Percentiles rank a stretch among this genome's conserved stretches.
Conservation (phyloP, 1,284 basidiomycete genomes). For the Apiotrichum domesticum region DNA sequence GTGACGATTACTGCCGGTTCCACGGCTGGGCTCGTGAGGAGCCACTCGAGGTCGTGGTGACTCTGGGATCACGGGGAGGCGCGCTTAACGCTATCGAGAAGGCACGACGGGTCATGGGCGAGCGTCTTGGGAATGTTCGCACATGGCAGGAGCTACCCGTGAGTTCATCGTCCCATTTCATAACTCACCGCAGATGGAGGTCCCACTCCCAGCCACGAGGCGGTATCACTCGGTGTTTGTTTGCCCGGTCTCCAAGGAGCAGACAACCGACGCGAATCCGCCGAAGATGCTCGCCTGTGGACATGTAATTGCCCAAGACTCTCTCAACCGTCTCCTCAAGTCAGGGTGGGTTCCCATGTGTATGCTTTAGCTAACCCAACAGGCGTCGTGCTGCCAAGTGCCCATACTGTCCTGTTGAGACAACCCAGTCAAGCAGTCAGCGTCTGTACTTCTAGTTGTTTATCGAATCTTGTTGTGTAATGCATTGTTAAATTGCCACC, state of each 20-base stretch:
- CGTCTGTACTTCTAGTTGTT: constrained; percentile 40
- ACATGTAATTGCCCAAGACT: constrained; percentile 87
- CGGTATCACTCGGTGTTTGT: constrained; percentile 95
- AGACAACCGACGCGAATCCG: constrained; percentile 85
- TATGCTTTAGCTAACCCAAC: background rate
- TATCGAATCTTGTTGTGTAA: constrained; percentile 3
- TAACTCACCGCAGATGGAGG: constrained; percentile 66
- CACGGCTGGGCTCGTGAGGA: constrained; percentile 82
- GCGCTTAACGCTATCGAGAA: constrained; percentile 86
- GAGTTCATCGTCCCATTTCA: constrained; percentile 30
- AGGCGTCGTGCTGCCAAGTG: constrained; percentile 44
- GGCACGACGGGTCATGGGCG: constrained; percentile 83
- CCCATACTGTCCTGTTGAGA: constrained; percentile 47
- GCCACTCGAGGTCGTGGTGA: constrained; percentile 76
- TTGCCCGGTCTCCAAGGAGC: constrained; percentile 96
- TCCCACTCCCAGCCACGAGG: constrained; percentile 75
- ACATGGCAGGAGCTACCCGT: constrained; percentile 86
- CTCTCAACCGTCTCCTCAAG: constrained; percentile 77
- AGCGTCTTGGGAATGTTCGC: constrained; percentile 77
- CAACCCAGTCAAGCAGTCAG: constrained; percentile 32
- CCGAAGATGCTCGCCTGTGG: constrained; percentile 97
- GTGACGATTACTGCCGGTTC: constrained; percentile 79
- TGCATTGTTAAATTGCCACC: background rate
- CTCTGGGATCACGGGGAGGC: constrained; percentile 76
- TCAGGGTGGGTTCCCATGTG: constrained; percentile 61